These are phyloP conservation scores for Camellia granthamiana DNA, from an alignment of 148 eudicot genomes.

Conservation along the genomic window DNA sequence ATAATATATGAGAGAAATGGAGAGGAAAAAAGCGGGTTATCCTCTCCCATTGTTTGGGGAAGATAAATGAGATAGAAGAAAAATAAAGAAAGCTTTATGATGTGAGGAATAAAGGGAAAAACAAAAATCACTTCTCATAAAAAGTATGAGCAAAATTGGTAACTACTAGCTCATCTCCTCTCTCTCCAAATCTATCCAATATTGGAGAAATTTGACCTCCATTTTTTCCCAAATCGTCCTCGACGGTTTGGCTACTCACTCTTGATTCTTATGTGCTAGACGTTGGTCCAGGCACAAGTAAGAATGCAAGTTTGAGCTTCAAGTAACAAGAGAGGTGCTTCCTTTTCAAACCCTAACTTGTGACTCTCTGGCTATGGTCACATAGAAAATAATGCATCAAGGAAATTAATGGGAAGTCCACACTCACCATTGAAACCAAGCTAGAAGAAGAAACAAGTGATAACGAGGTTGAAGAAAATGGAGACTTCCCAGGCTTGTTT, in stretches of 20 bases:
- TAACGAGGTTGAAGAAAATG: constrained; percentile 65
- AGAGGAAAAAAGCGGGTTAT: no score
- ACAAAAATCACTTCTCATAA: not conserved
- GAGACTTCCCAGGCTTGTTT: constrained; percentile 48
- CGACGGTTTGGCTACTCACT: no score
- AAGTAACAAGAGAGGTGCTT: not conserved
- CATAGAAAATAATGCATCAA: not conserved
- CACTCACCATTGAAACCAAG: constrained; percentile 56
- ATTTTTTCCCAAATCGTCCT: not conserved
- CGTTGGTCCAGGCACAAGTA: no score
- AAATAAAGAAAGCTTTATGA: no score
- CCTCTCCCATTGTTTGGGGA: no score
- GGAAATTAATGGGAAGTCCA: not conserved
- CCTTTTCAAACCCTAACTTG: no score
- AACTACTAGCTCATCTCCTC: no score
- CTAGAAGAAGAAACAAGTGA: constrained; percentile 46
- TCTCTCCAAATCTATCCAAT: no score
- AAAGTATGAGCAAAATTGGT: not conserved
- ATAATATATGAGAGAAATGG: no score
- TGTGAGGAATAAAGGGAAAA: no score
- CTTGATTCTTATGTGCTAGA: not conserved
- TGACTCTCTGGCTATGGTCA: not conserved
- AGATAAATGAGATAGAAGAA: no score
- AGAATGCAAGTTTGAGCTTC: not conserved
- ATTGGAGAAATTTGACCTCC: not conserved